Base-by-base conservation (phyloP, 2,329 filamentous ascomycete genomes). In the Venturia pyrina region DNA sequence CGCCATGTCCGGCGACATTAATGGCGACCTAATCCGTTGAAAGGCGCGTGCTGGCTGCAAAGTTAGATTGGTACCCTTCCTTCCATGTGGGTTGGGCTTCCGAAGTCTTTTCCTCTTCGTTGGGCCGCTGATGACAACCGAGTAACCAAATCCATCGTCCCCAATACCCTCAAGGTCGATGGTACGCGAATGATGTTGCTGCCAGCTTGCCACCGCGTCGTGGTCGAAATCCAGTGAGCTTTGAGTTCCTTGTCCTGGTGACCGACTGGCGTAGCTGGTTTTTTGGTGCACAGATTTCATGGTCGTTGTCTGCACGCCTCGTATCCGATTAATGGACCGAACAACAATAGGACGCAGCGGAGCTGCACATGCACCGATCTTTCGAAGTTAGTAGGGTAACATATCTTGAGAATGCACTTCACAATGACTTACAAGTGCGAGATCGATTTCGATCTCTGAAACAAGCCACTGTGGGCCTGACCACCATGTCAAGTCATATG, bases 391-490 rank as follows among this genome's bases (percentile, higher is more conserved):
- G 21, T 43, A 13, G 15, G 21, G 1, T 11, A 11, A 61, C 5
- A 7, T 13, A 13, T 61, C 4, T 7, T 37, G 21, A 62, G 40
- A 15, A 46, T 2, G 8, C 10, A 17, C 13, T 34, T 19, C 3
- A 28, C n/a, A 40, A 34, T 24, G 32, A 60, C 77, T 70, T 70
- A 79, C 78, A 19, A 81, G 74, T 8, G 77, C 78, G 6, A 80
- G 66, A 66, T 81, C 77, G 10, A 80, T 77, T 68, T 81, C 79
- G 2, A 81, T 75, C 0, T 77, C 75, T 3, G 78, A 77, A 56
- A 74, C 74, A 24, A 80, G 79, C 77, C 78, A 81, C 0, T 80
- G 70, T 5, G 77, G 76, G 70, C 77, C 79, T 5, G 76, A 73
- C 63, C 74, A 77, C 79, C 79, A 81, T 2, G 78, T 79, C 64